Evolutionary conservation across 257 asterid species (phyloP), one percentile per base, ranked within the genome.

Genomic region (Rubia yunnanensis): DNA sequence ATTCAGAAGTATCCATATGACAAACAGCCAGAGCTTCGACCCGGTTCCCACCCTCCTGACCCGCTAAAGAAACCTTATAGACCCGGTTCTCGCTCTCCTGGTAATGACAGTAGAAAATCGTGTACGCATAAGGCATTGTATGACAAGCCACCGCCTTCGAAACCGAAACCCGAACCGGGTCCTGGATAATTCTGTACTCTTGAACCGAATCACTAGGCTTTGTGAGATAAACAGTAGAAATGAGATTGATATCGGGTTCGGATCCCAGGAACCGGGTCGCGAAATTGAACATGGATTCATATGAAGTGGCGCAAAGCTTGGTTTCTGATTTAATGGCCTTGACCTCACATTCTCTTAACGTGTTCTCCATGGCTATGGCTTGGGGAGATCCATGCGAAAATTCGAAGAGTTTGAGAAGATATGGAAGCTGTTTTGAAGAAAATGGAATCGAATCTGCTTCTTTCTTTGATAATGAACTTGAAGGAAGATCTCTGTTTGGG

Each of bases 1-100:
- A 91, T 18, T 73, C 82, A 13, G 96, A 83, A 7, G 97, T 91
- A 76, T 88, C 95, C 92, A 88, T 80, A 65, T 88, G 97, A 72
- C 97, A 88, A 62, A 88, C 89, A 13, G 95, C 96, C 53, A 88
- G 38, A 28, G 96, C 95, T 41, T 91, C 82, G 3, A 83, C 83
- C 78, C 67, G 48, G 10, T 81, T 86, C 0, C 83, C 95, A 46
- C 76, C 71, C 68, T 83, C 68, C 68, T 83, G 86, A 3, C 89
- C n/a, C 0, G 50, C 64, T 10, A 91, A 75, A 1, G 83, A 73
- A 76, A 80, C 89, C 39, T 31, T 65, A 11, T 77, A 91, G 13
- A 83, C 86, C 63, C 74, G 80, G 71, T 76, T 86, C 66, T 77
- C 67, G 15, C 86, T 86, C 46, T 62, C 77, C 66, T 83, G 90